phyloP scores from a whole-genome alignment of 257 asterid species.

The Cinchona pubescens region DNA sequence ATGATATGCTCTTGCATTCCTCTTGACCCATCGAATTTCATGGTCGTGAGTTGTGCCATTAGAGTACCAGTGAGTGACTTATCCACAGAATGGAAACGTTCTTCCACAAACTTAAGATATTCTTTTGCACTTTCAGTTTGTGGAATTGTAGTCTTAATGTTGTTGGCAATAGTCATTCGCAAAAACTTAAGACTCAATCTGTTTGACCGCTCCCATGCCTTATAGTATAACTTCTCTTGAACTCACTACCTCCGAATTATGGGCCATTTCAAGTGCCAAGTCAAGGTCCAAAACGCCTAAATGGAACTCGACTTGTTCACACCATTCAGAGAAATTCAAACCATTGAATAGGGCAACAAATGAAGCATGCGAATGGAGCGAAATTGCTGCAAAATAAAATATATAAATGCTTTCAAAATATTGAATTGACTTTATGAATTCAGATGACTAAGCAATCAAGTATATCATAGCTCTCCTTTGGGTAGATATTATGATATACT shows the following conservation, averaged over 20 bases:
- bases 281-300: background rate
- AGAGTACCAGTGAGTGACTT: background rate
- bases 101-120: too few species aligned
- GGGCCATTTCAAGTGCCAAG: background rate
- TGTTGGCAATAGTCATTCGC: background rate
- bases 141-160: too few species aligned
- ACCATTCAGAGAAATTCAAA: background rate
- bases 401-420: too few species aligned
- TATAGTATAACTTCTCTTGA: background rate
- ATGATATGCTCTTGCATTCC: conserved; percentile 16
- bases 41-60: background rate
- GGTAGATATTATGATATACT: too few species aligned
- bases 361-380: too few species aligned
- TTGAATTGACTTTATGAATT: too few species aligned
- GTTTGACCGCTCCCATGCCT: conserved; percentile 12
- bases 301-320: background rate
- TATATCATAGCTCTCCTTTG: too few species aligned
- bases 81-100: background rate
- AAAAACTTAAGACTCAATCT: background rate
- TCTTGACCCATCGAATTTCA: conserved; percentile 17
- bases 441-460: too few species aligned
- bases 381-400: too few species aligned
- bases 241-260: background rate
- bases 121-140: too few species aligned
- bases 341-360: background rate